phyloP scores from a whole-genome alignment of 1,139 yeast species.

The Citeromyces hawaiiensis region DNA sequence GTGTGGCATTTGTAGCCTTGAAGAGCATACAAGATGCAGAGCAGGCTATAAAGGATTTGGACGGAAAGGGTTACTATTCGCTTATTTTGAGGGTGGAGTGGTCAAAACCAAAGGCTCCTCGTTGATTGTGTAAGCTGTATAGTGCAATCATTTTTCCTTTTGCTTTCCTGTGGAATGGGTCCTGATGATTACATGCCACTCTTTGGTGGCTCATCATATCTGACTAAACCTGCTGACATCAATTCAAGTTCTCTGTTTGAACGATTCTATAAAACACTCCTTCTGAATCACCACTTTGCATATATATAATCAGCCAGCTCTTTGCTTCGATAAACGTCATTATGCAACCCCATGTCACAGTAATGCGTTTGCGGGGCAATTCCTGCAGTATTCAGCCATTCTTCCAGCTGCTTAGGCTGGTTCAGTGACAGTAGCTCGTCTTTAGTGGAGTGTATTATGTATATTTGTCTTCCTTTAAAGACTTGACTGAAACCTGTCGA shows the following conservation, averaged over 20 bases:
- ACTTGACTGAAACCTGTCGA: constrained; percentile 3
- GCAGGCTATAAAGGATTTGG: constrained; percentile 60
- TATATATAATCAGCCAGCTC: constrained; percentile 7
- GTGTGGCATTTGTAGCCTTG: constrained; percentile 93
- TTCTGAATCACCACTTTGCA: too few species aligned
- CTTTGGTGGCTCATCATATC: too few species aligned
- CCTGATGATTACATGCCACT: too few species aligned
- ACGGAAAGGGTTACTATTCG: constrained; percentile 90
- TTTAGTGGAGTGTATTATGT: constrained; percentile 19
- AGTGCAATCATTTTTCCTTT: not conserved
- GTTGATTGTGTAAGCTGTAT: not conserved
- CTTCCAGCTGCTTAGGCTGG: constrained; percentile 16
- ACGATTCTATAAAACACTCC: too few species aligned
- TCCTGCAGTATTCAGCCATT: constrained; percentile 8
- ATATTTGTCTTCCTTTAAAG: not conserved
- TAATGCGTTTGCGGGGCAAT: not conserved
- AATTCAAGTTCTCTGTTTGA: too few species aligned
- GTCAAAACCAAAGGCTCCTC: constrained; percentile 16
- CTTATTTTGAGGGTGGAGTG: constrained; percentile 74
- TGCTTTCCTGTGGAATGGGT: too few species aligned
- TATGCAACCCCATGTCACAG: constrained; percentile 17
- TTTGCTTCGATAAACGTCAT: constrained; percentile 14
- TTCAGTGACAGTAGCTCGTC: constrained; percentile 20
- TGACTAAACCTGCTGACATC: too few species aligned
- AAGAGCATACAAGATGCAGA: constrained; percentile 59